Evolutionary conservation across 2,329 filamentous ascomycete species (phyloP), one percentile per base, ranked within the genome.

Genomic region (Rutstroemia sydowiana): DNA sequence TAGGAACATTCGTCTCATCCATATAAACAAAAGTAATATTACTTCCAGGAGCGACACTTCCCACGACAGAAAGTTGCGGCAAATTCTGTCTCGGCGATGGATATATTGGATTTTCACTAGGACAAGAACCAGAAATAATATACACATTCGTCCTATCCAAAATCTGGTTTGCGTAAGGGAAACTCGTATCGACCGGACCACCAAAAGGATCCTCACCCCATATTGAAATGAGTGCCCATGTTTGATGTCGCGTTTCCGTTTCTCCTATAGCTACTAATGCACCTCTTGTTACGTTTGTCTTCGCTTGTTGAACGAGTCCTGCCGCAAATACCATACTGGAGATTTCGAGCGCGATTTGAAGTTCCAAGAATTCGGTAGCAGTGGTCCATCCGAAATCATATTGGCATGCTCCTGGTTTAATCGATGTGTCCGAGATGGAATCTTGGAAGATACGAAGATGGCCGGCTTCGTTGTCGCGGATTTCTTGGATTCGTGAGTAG

Each of bases 401-500:
- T 20, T 60, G 55, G 60, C 69, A 71, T 2, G 61, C 57, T 0
- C 66, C 68, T 0, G 72, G 71, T 55, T 73, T 74, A 23, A 71
- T 55, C 1, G 69, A 72, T 2, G 63, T 68, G n/a, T 61, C 53
- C 1, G 68, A 71, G 41, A 74, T 73, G 32, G 67, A 61, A 51
- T 70, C 67, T 53, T 73, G 70, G 59, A 74, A 74, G 51, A 73
- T 71, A 23, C 68, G 64, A 14, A 73, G 57, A 53, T 74, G 71
- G 3, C 71, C 71, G 16, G 71, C 71, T 59, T 74, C 72, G 40
- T 73, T 74, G 55, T 74, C 68, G 6, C 71, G 66, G 48, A 74
- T 74, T 53, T 73, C 66, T 52, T 57, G 54, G 37, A 71, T 63
- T 5, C 68, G 65, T 16, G 66, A 61, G 51, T 70, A 71, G 28